Evolutionary conservation across 495 filamentous ascomycete genomes (phyloP), one percentile per base, ranked within the genome.

Genomic region (Lentithecium fluviatile): DNA sequence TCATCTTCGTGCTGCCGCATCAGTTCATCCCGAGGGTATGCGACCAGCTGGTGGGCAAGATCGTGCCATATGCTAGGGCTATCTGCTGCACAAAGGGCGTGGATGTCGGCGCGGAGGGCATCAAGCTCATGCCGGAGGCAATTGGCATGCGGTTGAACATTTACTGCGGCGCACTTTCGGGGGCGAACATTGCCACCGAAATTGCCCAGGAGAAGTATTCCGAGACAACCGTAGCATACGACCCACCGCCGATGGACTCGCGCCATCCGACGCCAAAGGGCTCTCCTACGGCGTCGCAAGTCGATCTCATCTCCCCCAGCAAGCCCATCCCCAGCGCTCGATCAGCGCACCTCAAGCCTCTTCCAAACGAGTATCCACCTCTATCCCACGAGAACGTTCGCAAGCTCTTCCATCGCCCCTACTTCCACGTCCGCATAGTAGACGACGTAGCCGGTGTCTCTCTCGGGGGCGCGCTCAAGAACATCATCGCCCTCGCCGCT

Each of bases 1-100:
- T 99, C 40, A 81, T 99, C 66, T 99, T 99, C 82, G 96, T 96
- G 77, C 81, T 98, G 17, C 95, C 95, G 6, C 95, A 99, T 77
- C 93, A 99, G 73, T 99, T 99, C 76, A 96, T 99, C 70, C 82
- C 82, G 73, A 85, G 84, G 60, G 89, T 90, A 62, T 97, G 92
- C 75, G 81, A 86, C 40, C 85, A 90, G 71, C 81, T 99, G 59
- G 82, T 88, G 72, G 94, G 90, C 51, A 83, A 95, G 65, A 93
- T 95, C 67, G 75, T 96, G 15, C 94, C 94, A 0, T 97, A 87
- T 65, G 93, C 95, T 17, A 85, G 95, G 48, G 95, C 91, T 45
- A 88, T 99, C 61, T 96, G 90, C 61, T 99, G 95, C 74, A 97
- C 97, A 74, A 99, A 99, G 80, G 95, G 95, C 62, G 90, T 99